Evolutionary conservation across 1,284 basidiomycete species (phyloP).

Genomic region (Malassezia vespertilionis): DNA sequence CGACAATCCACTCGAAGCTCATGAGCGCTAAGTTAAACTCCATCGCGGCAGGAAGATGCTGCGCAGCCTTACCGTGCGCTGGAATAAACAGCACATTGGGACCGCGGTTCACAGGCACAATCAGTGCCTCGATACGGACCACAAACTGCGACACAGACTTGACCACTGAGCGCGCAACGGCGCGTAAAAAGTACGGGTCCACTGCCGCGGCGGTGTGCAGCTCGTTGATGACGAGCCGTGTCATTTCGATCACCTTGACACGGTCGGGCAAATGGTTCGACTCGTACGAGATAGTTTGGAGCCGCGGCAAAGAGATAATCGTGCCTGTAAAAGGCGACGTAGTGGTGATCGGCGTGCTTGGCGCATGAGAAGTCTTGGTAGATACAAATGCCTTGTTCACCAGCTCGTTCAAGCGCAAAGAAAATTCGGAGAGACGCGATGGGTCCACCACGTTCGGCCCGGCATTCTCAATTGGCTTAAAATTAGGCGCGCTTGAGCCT

Average conservation of each 20-base stretch:
- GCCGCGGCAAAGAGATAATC: constrained; percentile 19
- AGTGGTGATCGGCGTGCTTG: neutral
- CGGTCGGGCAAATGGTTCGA: constrained; percentile 33
- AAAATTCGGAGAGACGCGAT: constrained; percentile 38
- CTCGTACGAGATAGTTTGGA: constrained; percentile 33
- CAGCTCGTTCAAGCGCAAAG: constrained; percentile 38
- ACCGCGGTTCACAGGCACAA: constrained; percentile 33
- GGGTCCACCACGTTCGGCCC: constrained; percentile 18
- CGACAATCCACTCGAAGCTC: constrained; percentile 42
- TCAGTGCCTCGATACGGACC: constrained; percentile 39
- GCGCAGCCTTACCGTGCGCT: constrained; percentile 27
- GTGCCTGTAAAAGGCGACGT: constrained; percentile 14
- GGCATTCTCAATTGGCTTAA: too few species aligned
- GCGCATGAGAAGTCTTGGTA: neutral
- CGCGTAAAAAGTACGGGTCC: constrained; percentile 41
- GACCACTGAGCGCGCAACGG: constrained; percentile 40
- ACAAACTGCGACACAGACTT: constrained; percentile 44
- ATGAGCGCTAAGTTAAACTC: constrained; percentile 45
- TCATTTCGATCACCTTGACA: constrained; percentile 35
- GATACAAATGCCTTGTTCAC: constrained; percentile 42
- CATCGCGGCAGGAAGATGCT: constrained; percentile 30
- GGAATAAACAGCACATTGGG: constrained; percentile 29
- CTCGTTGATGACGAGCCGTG: constrained; percentile 34
- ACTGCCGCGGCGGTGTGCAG: constrained; percentile 33
- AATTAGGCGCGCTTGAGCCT: neutral